Conservation (phyloP, 2,329 filamentous ascomycete species). For the Plectosphaerella sp. region DNA sequence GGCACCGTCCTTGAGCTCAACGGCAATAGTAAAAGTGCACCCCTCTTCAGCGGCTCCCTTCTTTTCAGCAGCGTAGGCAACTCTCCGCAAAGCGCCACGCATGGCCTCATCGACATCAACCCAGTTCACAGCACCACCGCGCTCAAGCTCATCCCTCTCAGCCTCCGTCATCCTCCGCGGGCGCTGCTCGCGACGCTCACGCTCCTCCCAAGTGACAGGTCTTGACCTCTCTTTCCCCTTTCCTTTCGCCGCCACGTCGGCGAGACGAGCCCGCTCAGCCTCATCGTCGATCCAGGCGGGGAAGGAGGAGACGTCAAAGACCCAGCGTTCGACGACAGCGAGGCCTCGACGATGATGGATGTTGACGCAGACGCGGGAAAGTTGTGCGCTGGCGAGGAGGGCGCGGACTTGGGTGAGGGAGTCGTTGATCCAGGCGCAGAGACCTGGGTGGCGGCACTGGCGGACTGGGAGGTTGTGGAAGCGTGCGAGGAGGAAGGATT, state of each 20-base stretch:
- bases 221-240: background rate
- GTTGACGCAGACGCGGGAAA: constrained; percentile 42
- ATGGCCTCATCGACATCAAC: constrained; percentile 68
- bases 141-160: constrained; percentile 11
- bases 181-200: constrained; percentile 10
- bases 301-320: constrained; percentile 53
- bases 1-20: constrained; percentile 63
- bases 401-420: constrained; percentile 67
- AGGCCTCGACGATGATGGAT: constrained; percentile 34
- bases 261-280: constrained; percentile 6
- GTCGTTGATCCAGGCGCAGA: constrained; percentile 82
- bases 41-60: constrained; percentile 54
- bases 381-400: constrained; percentile 59
- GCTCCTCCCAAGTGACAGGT: background rate
- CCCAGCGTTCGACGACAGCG: constrained; percentile 54
- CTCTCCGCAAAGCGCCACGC: constrained; percentile 58
- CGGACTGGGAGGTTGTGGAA: constrained; percentile 82
- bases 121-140: constrained; percentile 37
- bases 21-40: constrained; percentile 72
- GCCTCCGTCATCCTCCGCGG: constrained; percentile 18
- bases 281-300: constrained; percentile 33
- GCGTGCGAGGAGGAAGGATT: constrained; percentile 73
- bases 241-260: constrained; percentile 13
- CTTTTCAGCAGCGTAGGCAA: constrained; percentile 56
- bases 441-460: constrained; percentile 79